These are phyloP conservation scores for Hygrocybe punicea DNA, from an alignment of 768 basidiomycete genomes.

Conservation along the genomic window DNA sequence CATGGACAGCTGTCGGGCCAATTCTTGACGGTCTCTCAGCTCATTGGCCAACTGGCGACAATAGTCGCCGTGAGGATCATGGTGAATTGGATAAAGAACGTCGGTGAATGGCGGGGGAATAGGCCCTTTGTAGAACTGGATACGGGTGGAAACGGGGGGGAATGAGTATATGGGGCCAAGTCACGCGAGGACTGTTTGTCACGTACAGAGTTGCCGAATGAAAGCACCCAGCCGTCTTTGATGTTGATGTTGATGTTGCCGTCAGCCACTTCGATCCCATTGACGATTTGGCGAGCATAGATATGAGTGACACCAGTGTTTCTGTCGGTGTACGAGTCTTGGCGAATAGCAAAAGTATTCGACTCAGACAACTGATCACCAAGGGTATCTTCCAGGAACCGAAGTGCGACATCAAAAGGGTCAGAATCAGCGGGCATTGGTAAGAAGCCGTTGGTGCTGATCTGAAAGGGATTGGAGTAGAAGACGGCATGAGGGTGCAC, in stretches of 20 bases:
- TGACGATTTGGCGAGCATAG: conserved; percentile 80
- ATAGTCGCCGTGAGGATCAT: conserved; percentile 50
- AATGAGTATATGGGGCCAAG: background rate
- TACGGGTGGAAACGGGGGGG: background rate
- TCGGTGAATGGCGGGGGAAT: conserved; percentile 40
- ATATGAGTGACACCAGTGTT: conserved; percentile 86
- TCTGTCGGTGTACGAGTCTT: conserved; percentile 84
- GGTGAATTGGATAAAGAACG: conserved; percentile 16
- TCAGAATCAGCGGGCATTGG: conserved; percentile 41
- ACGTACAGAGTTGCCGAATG: conserved; percentile 82
- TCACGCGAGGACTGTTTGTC: background rate
- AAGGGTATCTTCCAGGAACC: conserved; percentile 56
- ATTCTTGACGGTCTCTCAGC: conserved; percentile 29
- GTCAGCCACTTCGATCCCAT: conserved; percentile 84
- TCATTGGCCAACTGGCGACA: conserved; percentile 46
- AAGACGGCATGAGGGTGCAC: conserved; percentile 70
- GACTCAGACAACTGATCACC: conserved; percentile 35
- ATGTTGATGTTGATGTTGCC: conserved; percentile 94
- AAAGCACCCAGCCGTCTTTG: conserved; percentile 76
- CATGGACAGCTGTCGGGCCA: conserved; percentile 24
- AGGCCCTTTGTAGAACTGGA: conserved; percentile 73
- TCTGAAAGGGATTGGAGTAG: conserved; percentile 46
- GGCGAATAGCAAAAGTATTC: conserved; percentile 57
- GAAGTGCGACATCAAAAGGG: conserved; percentile 58
- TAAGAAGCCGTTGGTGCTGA: conserved; percentile 43